Percentiles rank a stretch among this genome's conserved stretches.
Conservation (phyloP, 2,329 filamentous ascomycete genomes). For the Colletotrichum liriopes region DNA sequence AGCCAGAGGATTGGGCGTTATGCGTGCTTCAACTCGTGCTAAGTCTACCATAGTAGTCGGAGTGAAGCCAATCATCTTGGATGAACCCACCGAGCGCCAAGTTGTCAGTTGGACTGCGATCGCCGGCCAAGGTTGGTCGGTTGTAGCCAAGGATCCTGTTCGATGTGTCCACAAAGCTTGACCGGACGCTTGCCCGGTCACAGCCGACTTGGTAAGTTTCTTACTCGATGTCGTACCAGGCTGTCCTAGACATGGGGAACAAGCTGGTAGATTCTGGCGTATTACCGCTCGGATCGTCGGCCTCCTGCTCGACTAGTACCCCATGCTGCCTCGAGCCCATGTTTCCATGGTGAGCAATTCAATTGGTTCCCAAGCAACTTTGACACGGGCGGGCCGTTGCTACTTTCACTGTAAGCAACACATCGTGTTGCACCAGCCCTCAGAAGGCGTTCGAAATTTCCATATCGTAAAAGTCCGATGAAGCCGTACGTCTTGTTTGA, state of each 20-base stretch:
- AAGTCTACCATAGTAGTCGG: background rate
- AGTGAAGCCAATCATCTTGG: background rate
- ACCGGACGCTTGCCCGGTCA: background rate
- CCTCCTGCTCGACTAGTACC: background rate
- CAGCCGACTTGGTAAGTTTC: background rate
- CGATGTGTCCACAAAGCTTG: slow-evolving; percentile 30
- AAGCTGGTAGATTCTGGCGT: slow-evolving; percentile 14
- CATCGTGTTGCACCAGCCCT: background rate
- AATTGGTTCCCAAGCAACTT: slow-evolving; percentile 13
- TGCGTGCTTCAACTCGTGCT: background rate
- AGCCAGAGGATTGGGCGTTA: no score
- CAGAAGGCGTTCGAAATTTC: no score
- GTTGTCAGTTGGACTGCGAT: slow-evolving; percentile 2
- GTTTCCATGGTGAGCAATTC: slow-evolving; percentile 10
- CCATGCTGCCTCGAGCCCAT: slow-evolving; percentile 31
- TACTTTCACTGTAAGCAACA: slow-evolving; percentile 7
- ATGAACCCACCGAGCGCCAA: slow-evolving; percentile 14
- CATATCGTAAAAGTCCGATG: background rate
- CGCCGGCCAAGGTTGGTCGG: slow-evolving; percentile 16
- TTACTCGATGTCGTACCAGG: slow-evolving; percentile 3
- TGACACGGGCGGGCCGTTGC: slow-evolving; percentile 34
- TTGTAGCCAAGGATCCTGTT: slow-evolving; percentile 1
- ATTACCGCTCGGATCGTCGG: background rate
- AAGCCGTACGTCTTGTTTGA: slow-evolving; percentile 29
- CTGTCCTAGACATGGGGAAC: slow-evolving; percentile 9